Base-by-base conservation (phyloP, 371 early-diverging fungal species). In the Haplosporangium sp. region DNA sequence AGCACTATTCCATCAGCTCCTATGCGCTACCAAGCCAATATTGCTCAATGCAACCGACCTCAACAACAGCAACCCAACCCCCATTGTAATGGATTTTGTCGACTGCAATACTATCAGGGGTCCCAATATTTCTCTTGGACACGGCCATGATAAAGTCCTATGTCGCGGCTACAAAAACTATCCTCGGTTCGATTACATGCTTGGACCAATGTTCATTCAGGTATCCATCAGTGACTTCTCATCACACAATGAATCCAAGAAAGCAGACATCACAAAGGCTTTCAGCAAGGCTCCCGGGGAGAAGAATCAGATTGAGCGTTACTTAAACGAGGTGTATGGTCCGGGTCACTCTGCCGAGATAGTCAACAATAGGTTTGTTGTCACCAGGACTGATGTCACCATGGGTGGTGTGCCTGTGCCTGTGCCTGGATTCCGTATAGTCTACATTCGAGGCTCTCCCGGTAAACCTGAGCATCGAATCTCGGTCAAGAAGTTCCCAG, bases 271-370 rank as follows among this genome's bases (percentile, higher is more conserved):
- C 59, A 47, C 45, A 23, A 63, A 42, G 21, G 55, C 66, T 13
- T 62, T 73, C 40, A 52, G 52, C 40, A 50, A 20, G 52, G 47
- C 13, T 50, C 36, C 55, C 51, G 54, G 43, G 16, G 64, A 54
- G 29, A 67, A 48, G 73, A 79, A 69, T 57, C 79, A 65, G 73
- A 79, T 72, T 57, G 72, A 79, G 14, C 36, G 57, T 41, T 72
- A 68, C 59, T 40, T 79, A 10, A 48, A 79, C 47, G 62, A 79
- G 47, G 2, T 79, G 62, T 68, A 45, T 64, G 69, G 73, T 56
- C 47, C 62, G 5, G 65, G n/a, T n/a, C 69, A 79, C 51, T 56
- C 53, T 36, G 69, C 79, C 0, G 10, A 21, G 38, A 76, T 76
- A 18, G 43, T 14, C n/a, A 14, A 45, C 36, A 46, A 46, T 43